These are phyloP conservation scores for Centaurea solstitialis DNA, from an alignment of 129 eudicot species.

Conservation along the genomic window DNA sequence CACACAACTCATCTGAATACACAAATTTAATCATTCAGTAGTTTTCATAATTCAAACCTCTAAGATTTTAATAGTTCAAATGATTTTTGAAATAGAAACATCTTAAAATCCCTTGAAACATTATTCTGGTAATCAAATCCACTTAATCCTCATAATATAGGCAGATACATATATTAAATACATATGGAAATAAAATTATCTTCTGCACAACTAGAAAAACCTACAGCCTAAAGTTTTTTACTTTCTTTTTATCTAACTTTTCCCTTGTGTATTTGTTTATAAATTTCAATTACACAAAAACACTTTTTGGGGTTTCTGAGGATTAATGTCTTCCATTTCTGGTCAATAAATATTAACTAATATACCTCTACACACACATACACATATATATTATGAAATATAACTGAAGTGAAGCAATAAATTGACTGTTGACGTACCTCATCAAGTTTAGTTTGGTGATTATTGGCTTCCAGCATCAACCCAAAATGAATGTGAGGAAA, in stretches of 20 bases:
- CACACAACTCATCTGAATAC: constrained; percentile 32
- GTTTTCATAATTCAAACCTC: neutral
- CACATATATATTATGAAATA: neutral
- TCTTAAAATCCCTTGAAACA: neutral
- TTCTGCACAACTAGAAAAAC: neutral
- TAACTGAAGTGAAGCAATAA: neutral
- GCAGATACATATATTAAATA: neutral
- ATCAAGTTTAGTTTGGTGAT: constrained; percentile 65
- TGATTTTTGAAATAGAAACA: neutral
- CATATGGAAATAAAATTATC: neutral
- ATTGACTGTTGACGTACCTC: constrained; percentile 46
- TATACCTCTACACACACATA: too few species aligned
- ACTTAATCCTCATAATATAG: neutral
- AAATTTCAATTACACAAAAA: neutral
- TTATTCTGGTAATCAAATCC: neutral
- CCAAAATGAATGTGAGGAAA: constrained; percentile 97
- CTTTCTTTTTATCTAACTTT: neutral
- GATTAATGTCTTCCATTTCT: neutral
- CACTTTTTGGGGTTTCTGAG: neutral
- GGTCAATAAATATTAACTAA: too few species aligned
- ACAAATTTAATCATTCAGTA: neutral
- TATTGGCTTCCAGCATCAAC: constrained; percentile 81
- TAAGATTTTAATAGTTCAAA: neutral
- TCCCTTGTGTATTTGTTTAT: neutral
- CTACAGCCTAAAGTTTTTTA: neutral